Evolutionary conservation across 1,284 basidiomycete species (phyloP).

Genomic region (Cryptococcus wingfieldii): DNA sequence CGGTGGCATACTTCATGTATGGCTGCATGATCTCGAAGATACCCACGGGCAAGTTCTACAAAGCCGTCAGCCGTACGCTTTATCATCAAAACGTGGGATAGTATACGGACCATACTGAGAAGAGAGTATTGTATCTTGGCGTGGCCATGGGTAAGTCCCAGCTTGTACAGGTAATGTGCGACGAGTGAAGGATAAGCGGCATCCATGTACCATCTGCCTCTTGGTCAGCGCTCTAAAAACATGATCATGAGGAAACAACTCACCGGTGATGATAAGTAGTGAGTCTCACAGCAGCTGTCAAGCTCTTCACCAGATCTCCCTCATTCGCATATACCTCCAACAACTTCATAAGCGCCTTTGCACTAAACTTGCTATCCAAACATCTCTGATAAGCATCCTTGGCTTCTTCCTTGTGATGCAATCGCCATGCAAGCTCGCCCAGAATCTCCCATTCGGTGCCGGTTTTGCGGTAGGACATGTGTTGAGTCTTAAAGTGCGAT

Average conservation of each 20-base stretch:
- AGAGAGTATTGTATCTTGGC: slow-evolving; percentile 91
- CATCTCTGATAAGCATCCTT: slow-evolving; percentile 96
- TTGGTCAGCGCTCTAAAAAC: background rate
- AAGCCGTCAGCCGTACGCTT: background rate
- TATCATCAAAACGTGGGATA: background rate
- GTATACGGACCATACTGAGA: slow-evolving; percentile 69
- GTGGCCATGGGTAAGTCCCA: slow-evolving; percentile 90
- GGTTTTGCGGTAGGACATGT: slow-evolving; percentile 94
- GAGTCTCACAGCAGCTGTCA: slow-evolving; percentile 87
- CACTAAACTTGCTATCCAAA: slow-evolving; percentile 80
- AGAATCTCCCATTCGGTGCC: slow-evolving; percentile 98
- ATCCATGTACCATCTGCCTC: slow-evolving; percentile 57
- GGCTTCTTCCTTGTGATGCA: slow-evolving; percentile 96
- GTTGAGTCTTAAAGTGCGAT: slow-evolving; percentile 95
- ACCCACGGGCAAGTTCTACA: slow-evolving; percentile 64
- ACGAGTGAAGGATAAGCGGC: slow-evolving; percentile 88
- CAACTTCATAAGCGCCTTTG: slow-evolving; percentile 86
- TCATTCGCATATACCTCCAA: slow-evolving; percentile 94
- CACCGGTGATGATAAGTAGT: slow-evolving; percentile 78
- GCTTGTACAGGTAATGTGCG: slow-evolving; percentile 82
- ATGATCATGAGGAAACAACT: slow-evolving; percentile 15
- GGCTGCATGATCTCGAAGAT: slow-evolving; percentile 82
- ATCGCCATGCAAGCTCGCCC: slow-evolving; percentile 82
- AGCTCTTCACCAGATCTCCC: slow-evolving; percentile 79
- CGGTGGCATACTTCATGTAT: slow-evolving; percentile 42